Evolutionary conservation across 139 green algal species (phyloP).

Genomic region (Pleodorina starrii): DNA sequence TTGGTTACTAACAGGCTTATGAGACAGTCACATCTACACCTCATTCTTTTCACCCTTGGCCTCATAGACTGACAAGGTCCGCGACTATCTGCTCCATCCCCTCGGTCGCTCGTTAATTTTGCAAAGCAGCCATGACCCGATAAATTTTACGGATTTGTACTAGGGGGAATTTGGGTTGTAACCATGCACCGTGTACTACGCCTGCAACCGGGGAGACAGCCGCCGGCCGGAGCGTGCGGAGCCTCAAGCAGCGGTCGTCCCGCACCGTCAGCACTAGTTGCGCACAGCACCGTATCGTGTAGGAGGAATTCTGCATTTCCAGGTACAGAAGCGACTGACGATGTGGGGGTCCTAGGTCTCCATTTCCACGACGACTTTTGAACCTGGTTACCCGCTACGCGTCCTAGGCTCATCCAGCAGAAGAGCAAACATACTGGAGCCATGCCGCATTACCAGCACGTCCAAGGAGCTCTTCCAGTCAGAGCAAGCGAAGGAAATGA

Average conservation of each 20-base stretch:
- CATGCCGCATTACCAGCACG: constrained; percentile 47
- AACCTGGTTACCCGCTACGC: background rate
- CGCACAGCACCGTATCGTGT: background rate
- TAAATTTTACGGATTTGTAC: too few species aligned
- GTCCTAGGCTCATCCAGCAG: background rate
- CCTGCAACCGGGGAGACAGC: background rate
- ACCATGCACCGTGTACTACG: constrained; percentile 6
- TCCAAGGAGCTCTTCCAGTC: constrained; percentile 31
- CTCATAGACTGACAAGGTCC: too few species aligned
- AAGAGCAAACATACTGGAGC: background rate
- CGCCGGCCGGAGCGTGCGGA: background rate
- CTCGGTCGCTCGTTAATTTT: too few species aligned
- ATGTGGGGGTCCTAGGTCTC: too few species aligned
- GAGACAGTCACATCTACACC: too few species aligned
- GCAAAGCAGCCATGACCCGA: too few species aligned
- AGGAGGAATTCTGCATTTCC: background rate
- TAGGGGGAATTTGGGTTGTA: too few species aligned
- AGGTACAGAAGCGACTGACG: background rate
- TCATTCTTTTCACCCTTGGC: too few species aligned
- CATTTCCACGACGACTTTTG: background rate
- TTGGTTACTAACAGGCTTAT: too few species aligned
- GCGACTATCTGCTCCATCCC: too few species aligned
- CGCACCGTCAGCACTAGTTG: background rate
- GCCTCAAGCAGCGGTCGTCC: constrained; percentile 2
- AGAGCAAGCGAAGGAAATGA: constrained; percentile 29